phyloP scores from a whole-genome alignment of 225 moss, liverwort and hornwort species.

The Polytrichum commune region DNA sequence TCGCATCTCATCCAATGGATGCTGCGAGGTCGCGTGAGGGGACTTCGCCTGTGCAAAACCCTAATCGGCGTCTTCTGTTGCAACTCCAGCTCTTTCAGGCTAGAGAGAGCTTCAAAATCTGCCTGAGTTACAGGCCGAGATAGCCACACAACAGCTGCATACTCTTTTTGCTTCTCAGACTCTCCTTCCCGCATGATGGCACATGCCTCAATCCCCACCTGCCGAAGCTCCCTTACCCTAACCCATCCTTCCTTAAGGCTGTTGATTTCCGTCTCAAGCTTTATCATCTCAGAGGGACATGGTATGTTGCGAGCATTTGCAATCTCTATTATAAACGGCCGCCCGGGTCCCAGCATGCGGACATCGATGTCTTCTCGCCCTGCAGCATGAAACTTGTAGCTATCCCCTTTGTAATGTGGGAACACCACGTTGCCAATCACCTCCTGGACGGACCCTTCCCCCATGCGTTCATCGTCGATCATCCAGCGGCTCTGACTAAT shows the following conservation, averaged over 20 bases:
- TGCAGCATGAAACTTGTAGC: constrained; percentile 96
- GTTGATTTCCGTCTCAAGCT: constrained; percentile 74
- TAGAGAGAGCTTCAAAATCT: constrained; percentile 75
- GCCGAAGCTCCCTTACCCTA: constrained; percentile 87
- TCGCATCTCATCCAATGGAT: constrained; percentile 98
- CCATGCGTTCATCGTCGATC: constrained; percentile 97
- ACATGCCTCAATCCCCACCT: constrained; percentile 91
- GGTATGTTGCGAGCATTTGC: constrained; percentile 81
- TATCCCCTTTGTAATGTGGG: constrained; percentile 76
- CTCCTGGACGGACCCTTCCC: constrained; percentile 98
- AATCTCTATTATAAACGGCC: constrained; percentile 89
- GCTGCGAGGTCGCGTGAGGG: constrained; percentile 77
- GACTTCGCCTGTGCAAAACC: constrained; percentile 89
- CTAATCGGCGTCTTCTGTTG: constrained; percentile 95
- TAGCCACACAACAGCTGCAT: constrained; percentile 96
- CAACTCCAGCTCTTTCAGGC: constrained; percentile 81
- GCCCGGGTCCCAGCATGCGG: constrained; percentile 93
- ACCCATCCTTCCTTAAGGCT: constrained; percentile 82
- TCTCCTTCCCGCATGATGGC: constrained; percentile 98
- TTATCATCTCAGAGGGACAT: constrained; percentile 49
- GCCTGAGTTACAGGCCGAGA: constrained; percentile 65
- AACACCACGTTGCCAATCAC: constrained; percentile 87
- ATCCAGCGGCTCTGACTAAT: constrained; percentile 99
- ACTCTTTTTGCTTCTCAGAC: constrained; percentile 96
- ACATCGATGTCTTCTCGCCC: constrained; percentile 99